Base-by-base conservation (phyloP, 2,329 filamentous ascomycete genomes). In the Xylariaceae sp. region DNA sequence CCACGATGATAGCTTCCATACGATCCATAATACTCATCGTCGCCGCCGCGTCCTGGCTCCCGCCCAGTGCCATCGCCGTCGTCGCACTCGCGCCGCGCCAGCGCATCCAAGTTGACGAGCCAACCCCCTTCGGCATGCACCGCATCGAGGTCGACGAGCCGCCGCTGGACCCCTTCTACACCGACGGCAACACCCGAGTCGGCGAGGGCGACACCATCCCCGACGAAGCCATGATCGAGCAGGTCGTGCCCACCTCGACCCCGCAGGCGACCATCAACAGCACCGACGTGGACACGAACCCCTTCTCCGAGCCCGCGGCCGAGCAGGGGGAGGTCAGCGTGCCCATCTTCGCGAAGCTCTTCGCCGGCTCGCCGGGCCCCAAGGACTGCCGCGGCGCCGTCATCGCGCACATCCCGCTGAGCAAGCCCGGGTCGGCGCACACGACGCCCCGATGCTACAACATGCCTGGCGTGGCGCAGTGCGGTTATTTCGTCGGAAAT, bases 281-380 rank as follows among this genome's bases (percentile, higher is more conserved):
- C 30, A 27, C 31, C 14, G 31, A 36, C 31, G 18, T 6, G 24
- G 5, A 26, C 24, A 14, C n/a, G 21, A 23, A n/a, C 24, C 5
- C 37, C 7, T 32, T 31, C 31, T 33, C 31, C 29, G 17, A n/a
- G n/a, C 19, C 32, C 59, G 17, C 27, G 12, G 23, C 23, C 3
- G 46, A 50, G n/a, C n/a, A 56, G 61, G 2, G 52, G 8, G 27
- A 29, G 27, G 13, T 15, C 14, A 9, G 61, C 16, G 56, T 75
- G 14, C 61, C 64, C 19, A 70, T 72, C 44, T 63, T 61, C 0
- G 58, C 70, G 21, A 64, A 63, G 3, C 60, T 75, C 32, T 62
- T 56, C 46, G 53, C 52, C 19, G 51, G 55, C 11, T 40, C 53
- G 11, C 58, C 56, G 8, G 58, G 59, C 1, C 55, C 58, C 3